Percentiles rank a stretch among this genome's conserved stretches.
Evolutionary conservation across 208 protist genomes (phyloP).

Genomic region (Leishmania turanica): DNA sequence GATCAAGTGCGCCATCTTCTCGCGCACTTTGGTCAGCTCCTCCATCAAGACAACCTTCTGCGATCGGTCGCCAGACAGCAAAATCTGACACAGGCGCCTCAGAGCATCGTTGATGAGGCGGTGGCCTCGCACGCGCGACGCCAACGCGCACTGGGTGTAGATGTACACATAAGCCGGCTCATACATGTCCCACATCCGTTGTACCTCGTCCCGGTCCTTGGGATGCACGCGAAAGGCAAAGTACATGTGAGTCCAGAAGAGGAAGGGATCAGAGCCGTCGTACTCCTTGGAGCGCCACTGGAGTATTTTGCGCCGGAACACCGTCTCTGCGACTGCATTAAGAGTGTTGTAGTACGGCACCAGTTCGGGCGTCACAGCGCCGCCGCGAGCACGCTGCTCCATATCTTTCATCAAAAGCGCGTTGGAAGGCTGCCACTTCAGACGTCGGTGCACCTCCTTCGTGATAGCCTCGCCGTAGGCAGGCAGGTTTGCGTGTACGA

Average conservation of each 20-base stretch:
- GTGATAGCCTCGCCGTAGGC: conserved; percentile 84
- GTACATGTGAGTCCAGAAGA: conserved; percentile 90
- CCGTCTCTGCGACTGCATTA: conserved; percentile 66
- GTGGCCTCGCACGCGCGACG: conserved; percentile 64
- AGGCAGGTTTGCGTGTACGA: conserved; percentile 77
- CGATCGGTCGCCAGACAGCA: conserved; percentile 55
- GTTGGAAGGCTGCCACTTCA: conserved; percentile 57
- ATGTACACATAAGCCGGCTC: conserved; percentile 84
- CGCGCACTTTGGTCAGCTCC: conserved; percentile 80
- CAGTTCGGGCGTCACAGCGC: conserved; percentile 53
- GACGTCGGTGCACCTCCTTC: conserved; percentile 43
- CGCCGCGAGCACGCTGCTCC: conserved; percentile 67
- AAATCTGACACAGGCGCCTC: conserved; percentile 85
- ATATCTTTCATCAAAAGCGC: conserved; percentile 72
- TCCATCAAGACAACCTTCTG: conserved; percentile 65
- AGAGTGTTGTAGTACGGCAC: conserved; percentile 62
- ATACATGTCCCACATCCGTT: conserved; percentile 84
- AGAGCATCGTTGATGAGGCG: conserved; percentile 83
- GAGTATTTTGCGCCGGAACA: conserved; percentile 79
- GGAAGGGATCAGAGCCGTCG: conserved; percentile 78
- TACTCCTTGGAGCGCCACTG: conserved; percentile 74
- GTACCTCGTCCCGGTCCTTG: conserved; percentile 64
- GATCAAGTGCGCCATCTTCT: conserved; percentile 83
- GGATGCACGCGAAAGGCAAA: conserved; percentile 87
- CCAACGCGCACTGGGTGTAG: conserved; percentile 84